Evolutionary conservation across 2,329 filamentous ascomycete genomes (phyloP), one percentile per base, ranked within the genome.

Genomic region (Thermothelomyces thermophilus): DNA sequence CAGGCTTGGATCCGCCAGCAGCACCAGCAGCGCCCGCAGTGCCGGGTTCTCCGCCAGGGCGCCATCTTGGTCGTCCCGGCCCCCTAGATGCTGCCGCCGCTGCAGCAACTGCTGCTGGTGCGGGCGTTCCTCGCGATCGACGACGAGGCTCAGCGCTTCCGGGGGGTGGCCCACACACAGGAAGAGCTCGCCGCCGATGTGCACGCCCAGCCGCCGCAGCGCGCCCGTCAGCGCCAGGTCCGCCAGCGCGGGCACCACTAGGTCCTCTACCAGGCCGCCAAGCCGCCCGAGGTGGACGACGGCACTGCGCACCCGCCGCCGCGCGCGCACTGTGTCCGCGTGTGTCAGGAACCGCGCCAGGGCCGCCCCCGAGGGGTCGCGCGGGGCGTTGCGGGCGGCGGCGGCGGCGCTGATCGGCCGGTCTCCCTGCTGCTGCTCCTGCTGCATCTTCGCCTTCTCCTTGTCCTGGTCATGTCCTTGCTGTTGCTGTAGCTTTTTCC

Each of bases 1-100:
- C 31, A 76, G 61, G 41, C 74, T 69, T 41, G 73, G 73, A 50
- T 76, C 73, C 36, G 66, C 61, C 47, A 77, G 58, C 16, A 76
- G 59, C 45, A 62, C 60, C 40, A 75, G 56, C 8, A 76, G 55
- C 2, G 66, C 64, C 49, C 58, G 67, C 36, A 55, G 42, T 35
- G 46, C 44, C 26, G 28, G 39, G 24, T 52, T 47, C 22, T 13
- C n/a, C 14, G 14, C 31, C 10, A 35, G 17, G 13, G 48, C 42
- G 13, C 6, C 33, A 6, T 6, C 16, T n/a, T 35, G 33, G 13
- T 26, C 24, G 24, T 26, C 20, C 11, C 11, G 7, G 6, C 17
- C 28, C 22, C 11, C 39, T 35, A 3, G n/a, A 24, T 5, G 33
- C 33, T 16, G 6, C 33, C 33, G 13, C 13, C 33, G 13, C 13